Evolutionary conservation across 192 early-diverging fungal genomes (phyloP).

Genomic region (Spinellus fusiger): DNA sequence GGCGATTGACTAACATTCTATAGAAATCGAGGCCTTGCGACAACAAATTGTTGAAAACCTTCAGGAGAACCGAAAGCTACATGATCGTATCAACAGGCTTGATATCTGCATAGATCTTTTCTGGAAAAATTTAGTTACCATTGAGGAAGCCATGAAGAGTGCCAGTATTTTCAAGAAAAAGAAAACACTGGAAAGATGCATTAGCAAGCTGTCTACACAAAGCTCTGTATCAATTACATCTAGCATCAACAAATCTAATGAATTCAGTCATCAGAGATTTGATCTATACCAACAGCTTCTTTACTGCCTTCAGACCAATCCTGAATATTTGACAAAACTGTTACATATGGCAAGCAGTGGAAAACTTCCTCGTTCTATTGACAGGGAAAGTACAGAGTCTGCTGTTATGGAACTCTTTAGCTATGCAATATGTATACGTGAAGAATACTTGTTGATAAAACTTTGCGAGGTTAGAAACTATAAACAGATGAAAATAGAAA

Average conservation of each 20-base stretch:
- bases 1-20: background rate
- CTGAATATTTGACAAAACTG: conserved; percentile 84
- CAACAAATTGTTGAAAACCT: conserved; percentile 84
- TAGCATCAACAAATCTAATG: too few relatives aligned
- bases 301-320: conserved; percentile 96
- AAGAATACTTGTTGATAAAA: conserved; percentile 93
- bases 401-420: conserved; percentile 91
- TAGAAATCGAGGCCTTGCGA: conserved; percentile 65
- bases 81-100: conserved; percentile 75
- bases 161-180: conserved; percentile 33
- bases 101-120: conserved; percentile 96
- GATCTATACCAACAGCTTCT: conserved; percentile 92
- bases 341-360: conserved; percentile 84
- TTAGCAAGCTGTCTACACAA: conserved; percentile 24
- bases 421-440: conserved; percentile 95
- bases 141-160: conserved; percentile 82
- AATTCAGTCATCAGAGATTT: conserved; percentile 67
- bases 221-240: too few relatives aligned
- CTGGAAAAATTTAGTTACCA: conserved; percentile 92
- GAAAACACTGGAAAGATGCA: conserved; percentile 38
- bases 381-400: conserved; percentile 82
- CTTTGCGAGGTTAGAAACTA: conserved; percentile 70
- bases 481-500: background rate
- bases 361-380: conserved; percentile 54
- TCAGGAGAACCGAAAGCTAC: conserved; percentile 79